Evolutionary conservation across 257 asterid species (phyloP), one percentile per base, ranked within the genome.

Genomic region (Gardenia jasminoides): DNA sequence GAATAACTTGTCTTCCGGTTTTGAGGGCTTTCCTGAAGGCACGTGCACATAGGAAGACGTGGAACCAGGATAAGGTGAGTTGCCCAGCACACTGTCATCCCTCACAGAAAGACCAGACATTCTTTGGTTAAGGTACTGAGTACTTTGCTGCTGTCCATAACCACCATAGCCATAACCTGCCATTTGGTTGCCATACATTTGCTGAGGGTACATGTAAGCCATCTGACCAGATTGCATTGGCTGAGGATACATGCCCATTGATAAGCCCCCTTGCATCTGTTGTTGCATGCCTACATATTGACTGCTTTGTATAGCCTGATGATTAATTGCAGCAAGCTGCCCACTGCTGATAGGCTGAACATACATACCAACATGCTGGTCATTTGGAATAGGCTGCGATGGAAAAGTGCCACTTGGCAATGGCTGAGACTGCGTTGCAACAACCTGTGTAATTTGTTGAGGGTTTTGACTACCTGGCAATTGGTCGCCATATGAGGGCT

Each of bases 191-290:
- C 87, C 86, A 76, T 93, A 93, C 90, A 88, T 84, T 80, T 88
- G 98, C 62, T 91, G 98, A 77, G 91, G 86, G 84, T 93, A 91
- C 92, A 88, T 89, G 65, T 87, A 87, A 67, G 88, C 93, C 97
- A 94, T 87, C 81, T 84, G 98, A n/a, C 90, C 88, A 30, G 89
- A 61, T 66, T 88, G 95, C 91, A 88, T 75, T 41, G 85, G 88
- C 80, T 90, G 97, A 80, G 98, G 93, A 87, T 88, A 83, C 96
- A 92, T 87, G 66, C 85, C 92, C 76, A 80, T 75, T 22, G 77
- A 28, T 39, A 41, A 83, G 39, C 78, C 83, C 62, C 86, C 81
- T 77, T 76, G 86, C 70, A 81, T 64, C 70, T 68, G 80, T 59
- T 71, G 86, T 71, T 88, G 87, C 79, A 83, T 26, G 41, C 93